Percentiles rank a stretch among this genome's conserved stretches.
Evolutionary conservation across 257 asterid genomes (phyloP).

Genomic region (Gentiana dahurica): DNA sequence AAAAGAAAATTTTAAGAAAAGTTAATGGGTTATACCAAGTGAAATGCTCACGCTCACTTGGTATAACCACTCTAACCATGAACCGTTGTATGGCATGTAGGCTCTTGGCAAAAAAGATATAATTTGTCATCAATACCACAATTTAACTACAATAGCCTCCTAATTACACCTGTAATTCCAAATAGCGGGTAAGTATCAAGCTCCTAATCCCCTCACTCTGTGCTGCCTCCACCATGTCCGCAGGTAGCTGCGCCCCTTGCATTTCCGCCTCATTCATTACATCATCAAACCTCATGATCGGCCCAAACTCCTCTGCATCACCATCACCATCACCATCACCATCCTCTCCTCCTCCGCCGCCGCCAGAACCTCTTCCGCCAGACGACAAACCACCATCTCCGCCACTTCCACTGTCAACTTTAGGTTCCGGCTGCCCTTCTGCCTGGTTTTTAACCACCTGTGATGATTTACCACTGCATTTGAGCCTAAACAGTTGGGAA

Average conservation of each 20-base stretch:
- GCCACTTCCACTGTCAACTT: constrained; percentile 33
- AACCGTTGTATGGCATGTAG: no score
- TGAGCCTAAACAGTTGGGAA: constrained; percentile 12
- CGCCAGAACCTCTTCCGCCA: constrained; percentile 40
- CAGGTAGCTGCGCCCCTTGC: constrained; percentile 58
- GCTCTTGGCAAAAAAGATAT: no score
- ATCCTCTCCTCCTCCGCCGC: constrained; percentile 34
- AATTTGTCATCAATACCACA: not conserved
- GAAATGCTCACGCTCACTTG: no score
- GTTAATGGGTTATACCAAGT: no score
- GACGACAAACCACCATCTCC: constrained; percentile 40
- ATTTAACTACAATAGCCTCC: not conserved
- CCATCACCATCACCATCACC: constrained; percentile 29
- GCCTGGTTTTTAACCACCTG: constrained; percentile 14
- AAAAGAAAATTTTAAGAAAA: not conserved
- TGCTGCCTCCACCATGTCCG: constrained; percentile 85
- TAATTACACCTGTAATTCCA: constrained; percentile 66
- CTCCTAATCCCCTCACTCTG: constrained; percentile 53
- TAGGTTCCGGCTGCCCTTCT: constrained; percentile 20
- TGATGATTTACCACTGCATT: constrained; percentile 22
- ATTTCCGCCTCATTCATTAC: constrained; percentile 53
- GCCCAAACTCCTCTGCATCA: constrained; percentile 65
- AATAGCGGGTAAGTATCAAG: constrained; percentile 61
- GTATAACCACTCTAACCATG: no score
- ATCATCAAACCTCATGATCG: constrained; percentile 57